These are phyloP conservation scores for Mycena olivaceomarginata DNA, from an alignment of 768 basidiomycete genomes.

Conservation along the genomic window DNA sequence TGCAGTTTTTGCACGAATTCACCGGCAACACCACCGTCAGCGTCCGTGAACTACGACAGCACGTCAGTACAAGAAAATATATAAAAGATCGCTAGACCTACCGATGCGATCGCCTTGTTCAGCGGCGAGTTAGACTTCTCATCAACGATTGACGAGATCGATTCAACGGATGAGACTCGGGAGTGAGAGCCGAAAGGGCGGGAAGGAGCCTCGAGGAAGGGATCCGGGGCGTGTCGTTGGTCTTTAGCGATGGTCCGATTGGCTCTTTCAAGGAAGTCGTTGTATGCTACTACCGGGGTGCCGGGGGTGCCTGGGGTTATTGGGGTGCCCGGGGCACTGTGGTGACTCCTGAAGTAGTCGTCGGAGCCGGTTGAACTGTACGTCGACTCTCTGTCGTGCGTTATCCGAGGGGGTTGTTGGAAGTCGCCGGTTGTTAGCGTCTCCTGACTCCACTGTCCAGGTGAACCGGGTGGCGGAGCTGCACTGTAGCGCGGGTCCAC, in stretches of 20 bases:
- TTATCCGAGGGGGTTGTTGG: conserved; percentile 58
- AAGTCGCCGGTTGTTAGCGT: conserved; percentile 69
- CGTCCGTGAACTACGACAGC: conserved; percentile 86
- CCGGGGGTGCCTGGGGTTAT: conserved; percentile 51
- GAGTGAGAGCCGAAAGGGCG: conserved; percentile 90
- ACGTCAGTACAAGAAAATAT: conserved; percentile 26
- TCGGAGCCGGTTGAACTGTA: conserved; percentile 69
- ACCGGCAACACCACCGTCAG: conserved; percentile 93
- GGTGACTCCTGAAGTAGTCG: conserved; percentile 67
- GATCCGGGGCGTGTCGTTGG: conserved; percentile 87
- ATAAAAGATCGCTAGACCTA: conserved; percentile 50
- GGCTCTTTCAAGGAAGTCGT: conserved; percentile 89
- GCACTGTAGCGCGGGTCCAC: conserved; percentile 43
- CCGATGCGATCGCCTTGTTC: conserved; percentile 95
- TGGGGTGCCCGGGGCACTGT: conserved; percentile 51
- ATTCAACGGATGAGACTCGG: conserved; percentile 90
- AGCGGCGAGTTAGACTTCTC: conserved; percentile 94
- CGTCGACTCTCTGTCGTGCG: conserved; percentile 66
- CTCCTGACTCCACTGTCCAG: conserved; percentile 79
- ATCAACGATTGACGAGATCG: conserved; percentile 93
- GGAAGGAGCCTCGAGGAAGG: conserved; percentile 87
- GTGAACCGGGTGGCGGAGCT: conserved; percentile 69
- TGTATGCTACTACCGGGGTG: conserved; percentile 70
- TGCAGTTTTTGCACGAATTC: conserved; percentile 93
- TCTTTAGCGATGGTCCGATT: conserved; percentile 90